Conservation (phyloP, 2,329 filamentous ascomycete species). For the Talaromyces marneffei region DNA sequence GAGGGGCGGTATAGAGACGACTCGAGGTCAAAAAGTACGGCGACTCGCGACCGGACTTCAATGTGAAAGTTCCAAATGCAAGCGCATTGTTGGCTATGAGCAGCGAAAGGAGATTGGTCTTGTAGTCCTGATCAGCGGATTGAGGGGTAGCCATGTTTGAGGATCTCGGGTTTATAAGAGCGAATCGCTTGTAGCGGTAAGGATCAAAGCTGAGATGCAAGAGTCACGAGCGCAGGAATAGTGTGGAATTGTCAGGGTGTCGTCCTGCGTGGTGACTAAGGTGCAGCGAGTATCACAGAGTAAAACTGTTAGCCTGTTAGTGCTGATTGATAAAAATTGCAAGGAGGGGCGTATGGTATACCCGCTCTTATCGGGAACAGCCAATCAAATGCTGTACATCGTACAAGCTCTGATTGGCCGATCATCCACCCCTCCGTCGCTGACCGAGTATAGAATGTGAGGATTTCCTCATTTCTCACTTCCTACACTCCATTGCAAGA, state of each 20-base stretch:
- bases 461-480: neutral
- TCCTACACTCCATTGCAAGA: neutral
- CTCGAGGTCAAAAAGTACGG: constrained; percentile 99
- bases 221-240: neutral
- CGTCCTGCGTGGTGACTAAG: neutral
- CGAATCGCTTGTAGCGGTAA: neutral
- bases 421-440: constrained; percentile 3
- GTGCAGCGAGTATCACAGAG: neutral
- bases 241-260: neutral
- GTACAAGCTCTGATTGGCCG: constrained; percentile 4
- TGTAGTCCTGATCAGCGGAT: constrained; percentile 31
- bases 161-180: neutral
- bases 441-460: constrained; percentile 11
- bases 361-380: neutral
- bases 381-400: neutral
- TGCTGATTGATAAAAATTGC: constrained; percentile 8
- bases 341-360: constrained; percentile 2
- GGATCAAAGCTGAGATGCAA: neutral
- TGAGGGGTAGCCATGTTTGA: constrained; percentile 23
- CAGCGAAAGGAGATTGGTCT: constrained; percentile 33
- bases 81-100: constrained; percentile 38
- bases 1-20: constrained; percentile 73
- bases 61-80: constrained; percentile 50
- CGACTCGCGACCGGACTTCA: constrained; percentile 85
- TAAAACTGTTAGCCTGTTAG: neutral